A percentile compares a stretch with the other conserved stretches of the same genome.
These are phyloP conservation scores for Pterula multifida DNA, from an alignment of 1,284 basidiomycete species.

Conservation along the genomic window DNA sequence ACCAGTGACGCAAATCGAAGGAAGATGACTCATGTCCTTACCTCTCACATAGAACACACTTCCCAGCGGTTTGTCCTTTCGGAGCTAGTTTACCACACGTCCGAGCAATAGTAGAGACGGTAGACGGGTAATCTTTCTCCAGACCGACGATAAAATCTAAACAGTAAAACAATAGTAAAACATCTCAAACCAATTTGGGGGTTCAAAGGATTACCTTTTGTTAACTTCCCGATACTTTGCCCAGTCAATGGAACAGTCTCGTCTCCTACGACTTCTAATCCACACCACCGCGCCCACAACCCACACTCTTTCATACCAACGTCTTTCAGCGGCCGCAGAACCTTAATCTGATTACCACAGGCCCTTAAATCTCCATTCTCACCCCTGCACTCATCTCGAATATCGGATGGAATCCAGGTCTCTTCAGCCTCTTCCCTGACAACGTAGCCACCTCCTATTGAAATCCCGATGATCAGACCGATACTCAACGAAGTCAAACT, in stretches of 20 bases:
- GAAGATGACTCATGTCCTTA: constrained; percentile 19
- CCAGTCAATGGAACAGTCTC: constrained; percentile 34
- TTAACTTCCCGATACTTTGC: constrained; percentile 58
- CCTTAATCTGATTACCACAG: constrained; percentile 26
- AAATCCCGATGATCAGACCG: constrained; percentile 62
- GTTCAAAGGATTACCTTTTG: constrained; percentile 44
- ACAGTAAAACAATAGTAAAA: constrained; percentile 1
- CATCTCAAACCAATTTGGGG: constrained; percentile 1
- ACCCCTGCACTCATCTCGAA: constrained; percentile 3
- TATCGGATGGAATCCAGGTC: constrained; percentile 36
- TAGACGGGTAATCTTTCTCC: constrained; percentile 78
- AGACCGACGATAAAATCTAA: constrained; percentile 75
- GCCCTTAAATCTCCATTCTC: not conserved
- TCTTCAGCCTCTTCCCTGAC: constrained; percentile 63
- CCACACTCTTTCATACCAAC: constrained; percentile 75
- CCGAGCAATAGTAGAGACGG: constrained; percentile 77
- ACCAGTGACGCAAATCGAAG: not conserved
- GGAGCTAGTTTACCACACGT: constrained; percentile 78
- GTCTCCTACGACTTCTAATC: constrained; percentile 38
- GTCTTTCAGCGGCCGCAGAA: constrained; percentile 66
- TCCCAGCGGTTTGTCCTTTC: constrained; percentile 36
- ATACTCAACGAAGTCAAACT: constrained; percentile 74
- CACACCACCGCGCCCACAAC: constrained; percentile 65
- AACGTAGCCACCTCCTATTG: constrained; percentile 71
- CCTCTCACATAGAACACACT: constrained; percentile 68